These are phyloP conservation scores for Rubia peregrina DNA, from an alignment of 305 asterid species.

Conservation along the genomic window DNA sequence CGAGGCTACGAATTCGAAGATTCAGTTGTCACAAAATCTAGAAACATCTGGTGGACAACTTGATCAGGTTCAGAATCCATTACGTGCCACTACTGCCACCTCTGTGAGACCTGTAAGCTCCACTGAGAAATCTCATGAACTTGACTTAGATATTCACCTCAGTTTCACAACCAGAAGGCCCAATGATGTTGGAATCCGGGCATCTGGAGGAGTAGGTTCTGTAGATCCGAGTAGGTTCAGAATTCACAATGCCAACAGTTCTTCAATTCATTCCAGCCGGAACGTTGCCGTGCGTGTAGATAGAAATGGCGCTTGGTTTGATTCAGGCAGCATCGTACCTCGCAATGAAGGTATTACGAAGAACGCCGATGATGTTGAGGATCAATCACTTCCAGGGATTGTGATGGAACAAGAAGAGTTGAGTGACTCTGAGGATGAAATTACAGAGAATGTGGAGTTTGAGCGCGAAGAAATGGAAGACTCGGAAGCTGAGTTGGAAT, in stretches of 20 bases:
- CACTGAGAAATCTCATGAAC: slow-evolving; percentile 39
- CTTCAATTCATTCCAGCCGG: slow-evolving; percentile 20
- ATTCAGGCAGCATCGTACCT: no score
- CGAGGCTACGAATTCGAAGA: slow-evolving; percentile 34
- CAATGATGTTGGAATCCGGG: slow-evolving; percentile 32
- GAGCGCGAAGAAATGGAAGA: slow-evolving; percentile 98
- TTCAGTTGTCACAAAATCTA: slow-evolving; percentile 30
- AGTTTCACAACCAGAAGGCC: slow-evolving; percentile 50
- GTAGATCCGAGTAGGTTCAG: slow-evolving; percentile 19
- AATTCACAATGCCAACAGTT: slow-evolving; percentile 25
- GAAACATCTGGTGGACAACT: slow-evolving; percentile 31
- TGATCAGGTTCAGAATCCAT: slow-evolving; percentile 29
- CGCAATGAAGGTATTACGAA: slow-evolving; percentile 30
- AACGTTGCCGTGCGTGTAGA: slow-evolving; percentile 15
- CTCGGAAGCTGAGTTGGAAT: slow-evolving; percentile 75
- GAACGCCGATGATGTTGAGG: slow-evolving; percentile 29
- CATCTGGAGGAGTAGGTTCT: slow-evolving; percentile 23
- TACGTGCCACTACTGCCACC: slow-evolving; percentile 26
- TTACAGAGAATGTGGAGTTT: slow-evolving; percentile 82
- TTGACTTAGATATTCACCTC: slow-evolving; percentile 66
- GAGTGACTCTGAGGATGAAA: slow-evolving; percentile 94
- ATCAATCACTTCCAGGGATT: slow-evolving; percentile 59
- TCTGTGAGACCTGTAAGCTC: slow-evolving; percentile 29
- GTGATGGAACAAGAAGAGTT: slow-evolving; percentile 98
- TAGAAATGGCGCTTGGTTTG: slow-evolving; percentile 8